These are phyloP conservation scores for Rhynchosporium secalis DNA, from an alignment of 2,329 filamentous ascomycete species.

Conservation along the genomic window DNA sequence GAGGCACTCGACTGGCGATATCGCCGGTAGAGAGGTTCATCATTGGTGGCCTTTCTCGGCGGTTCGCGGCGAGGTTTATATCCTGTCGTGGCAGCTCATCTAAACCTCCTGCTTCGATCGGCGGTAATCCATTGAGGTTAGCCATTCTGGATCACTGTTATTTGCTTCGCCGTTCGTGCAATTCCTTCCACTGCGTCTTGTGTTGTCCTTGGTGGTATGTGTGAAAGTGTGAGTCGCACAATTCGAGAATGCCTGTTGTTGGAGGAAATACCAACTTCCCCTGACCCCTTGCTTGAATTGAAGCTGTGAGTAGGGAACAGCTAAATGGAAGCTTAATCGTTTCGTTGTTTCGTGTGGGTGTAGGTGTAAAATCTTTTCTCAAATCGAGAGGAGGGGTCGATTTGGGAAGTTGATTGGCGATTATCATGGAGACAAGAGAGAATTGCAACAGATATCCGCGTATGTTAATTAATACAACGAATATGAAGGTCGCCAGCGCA, in stretches of 20 bases:
- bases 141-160: background rate
- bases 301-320: no score
- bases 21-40: constrained; percentile 26
- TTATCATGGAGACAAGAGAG: background rate
- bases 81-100: constrained; percentile 23
- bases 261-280: background rate
- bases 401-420: background rate
- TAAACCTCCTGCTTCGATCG: constrained; percentile 17
- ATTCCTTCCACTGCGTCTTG: background rate
- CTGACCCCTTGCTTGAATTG: no score
- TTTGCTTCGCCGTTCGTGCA: background rate
- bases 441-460: background rate
- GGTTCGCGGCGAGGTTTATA: constrained; percentile 26
- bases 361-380: background rate
- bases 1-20: constrained; percentile 26
- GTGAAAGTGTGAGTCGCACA: background rate
- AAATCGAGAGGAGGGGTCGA: background rate
- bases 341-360: background rate
- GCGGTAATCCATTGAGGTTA: constrained; percentile 3
- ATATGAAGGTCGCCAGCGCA: background rate
- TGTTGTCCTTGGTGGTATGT: background rate
- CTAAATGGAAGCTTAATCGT: background rate
- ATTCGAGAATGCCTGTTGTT: background rate
- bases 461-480: background rate
- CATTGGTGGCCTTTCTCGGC: constrained; percentile 33